phyloP scores from a whole-genome alignment of 495 filamentous ascomycete species.

The Aspergillus cavernicola region DNA sequence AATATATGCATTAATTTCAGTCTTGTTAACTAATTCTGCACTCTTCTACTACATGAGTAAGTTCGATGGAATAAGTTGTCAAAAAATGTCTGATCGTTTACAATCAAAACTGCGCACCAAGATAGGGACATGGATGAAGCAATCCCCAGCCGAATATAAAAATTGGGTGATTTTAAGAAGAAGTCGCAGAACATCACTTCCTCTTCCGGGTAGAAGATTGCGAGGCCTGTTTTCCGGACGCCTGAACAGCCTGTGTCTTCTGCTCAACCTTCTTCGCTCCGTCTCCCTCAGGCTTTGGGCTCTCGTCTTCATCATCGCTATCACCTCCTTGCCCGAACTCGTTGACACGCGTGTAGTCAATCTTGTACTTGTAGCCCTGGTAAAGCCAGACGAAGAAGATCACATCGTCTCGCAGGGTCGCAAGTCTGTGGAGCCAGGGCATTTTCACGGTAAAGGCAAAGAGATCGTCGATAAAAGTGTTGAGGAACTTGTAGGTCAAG shows the following conservation, averaged over 20 bases:
- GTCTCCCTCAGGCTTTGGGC: conserved; percentile 34
- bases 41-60: not conserved
- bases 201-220: conserved; percentile 38
- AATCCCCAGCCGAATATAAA: not conserved
- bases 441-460: conserved; percentile 99
- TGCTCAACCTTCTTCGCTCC: conserved; percentile 34
- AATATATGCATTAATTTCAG: not conserved
- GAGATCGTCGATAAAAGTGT: conserved; percentile 77
- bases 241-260: conserved; percentile 19
- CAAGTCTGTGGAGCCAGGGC: conserved; percentile 91
- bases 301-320: conserved; percentile 66
- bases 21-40: not conserved
- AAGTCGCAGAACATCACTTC: conserved; percentile 26
- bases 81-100: not conserved
- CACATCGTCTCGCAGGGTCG: conserved; percentile 89
- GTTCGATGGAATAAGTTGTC: not conserved
- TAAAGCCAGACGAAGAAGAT: conserved; percentile 99
- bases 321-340: conserved; percentile 96
- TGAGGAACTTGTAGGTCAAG: conserved; percentile 95
- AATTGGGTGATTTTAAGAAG: too few relatives aligned
- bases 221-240: conserved; percentile 31
- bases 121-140: not conserved
- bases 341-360: conserved; percentile 90
- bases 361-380: conserved; percentile 87
- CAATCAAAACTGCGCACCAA: not conserved